Evolutionary conservation across 176 grass and related monocot species (phyloP), one percentile per base, ranked within the genome.

Genomic region (Bromus sterilis): DNA sequence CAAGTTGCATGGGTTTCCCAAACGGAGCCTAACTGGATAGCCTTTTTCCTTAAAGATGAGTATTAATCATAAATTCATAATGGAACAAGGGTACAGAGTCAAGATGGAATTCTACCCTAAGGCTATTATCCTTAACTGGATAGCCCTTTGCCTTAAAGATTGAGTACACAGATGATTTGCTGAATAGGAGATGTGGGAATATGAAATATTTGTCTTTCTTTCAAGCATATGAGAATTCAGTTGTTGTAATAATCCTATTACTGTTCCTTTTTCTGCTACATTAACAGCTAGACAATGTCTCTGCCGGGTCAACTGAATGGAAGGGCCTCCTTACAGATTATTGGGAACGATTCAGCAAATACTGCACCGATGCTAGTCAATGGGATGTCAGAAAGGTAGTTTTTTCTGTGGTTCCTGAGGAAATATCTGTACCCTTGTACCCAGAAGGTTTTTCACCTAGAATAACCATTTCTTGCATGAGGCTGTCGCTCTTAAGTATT

Each of bases 261-360:
- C 69, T 86, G 16, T 88, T 67, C 26, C 26, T 70, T 85, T 66
- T 66, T 78, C 61, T 76, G 30, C 28, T 74, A 28, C 34, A 78
- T 86, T 76, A 77, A 87, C 86, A 98, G 95, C 87, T 98, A 67
- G 93, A 98, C 71, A 98, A 98, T 86, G 89, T 98, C 15, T 98
- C 93, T 88, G 88, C 89, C 77, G 96, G 96, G 25, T 82, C 84
- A 82, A 95, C 96, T 34, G 90, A 95, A 83, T 98, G 96, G 93
- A 98, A 95, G 84, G 90, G 88, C 67, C 89, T 95, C 84, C 67
- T 95, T 72, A 91, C 79, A 80, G 84, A 93, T 88, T 98, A 91
- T 78, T 98, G 93, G 93, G 88, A 89, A 70, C 70, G 90, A 60
- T 98, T 98, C 87, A 98, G 77, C 68, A 95, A 91, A 86, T 91